Conservation (phyloP, 495 filamentous ascomycete genomes). For the Penicillium antarcticum region DNA sequence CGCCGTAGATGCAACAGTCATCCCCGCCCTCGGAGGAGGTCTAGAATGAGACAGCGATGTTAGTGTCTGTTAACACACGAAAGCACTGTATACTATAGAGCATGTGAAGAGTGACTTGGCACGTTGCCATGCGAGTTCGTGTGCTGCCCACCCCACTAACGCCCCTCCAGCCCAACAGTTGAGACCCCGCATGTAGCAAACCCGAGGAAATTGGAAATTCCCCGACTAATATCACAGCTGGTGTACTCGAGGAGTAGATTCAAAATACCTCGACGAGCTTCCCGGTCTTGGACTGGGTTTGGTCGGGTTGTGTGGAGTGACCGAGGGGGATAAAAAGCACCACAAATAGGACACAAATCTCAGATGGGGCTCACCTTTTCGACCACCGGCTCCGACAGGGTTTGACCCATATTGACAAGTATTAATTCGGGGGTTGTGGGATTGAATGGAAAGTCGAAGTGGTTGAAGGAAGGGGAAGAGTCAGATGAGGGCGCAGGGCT, state of each 20-base stretch:
- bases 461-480: conserved; percentile 14
- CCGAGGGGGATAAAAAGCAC: conserved; percentile 14
- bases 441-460: conserved; percentile 19
- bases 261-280: not conserved
- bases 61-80: not conserved
- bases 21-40: conserved; percentile 84
- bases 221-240: not conserved
- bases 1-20: conserved; percentile 86
- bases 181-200: conserved; percentile 22
- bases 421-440: conserved; percentile 16
- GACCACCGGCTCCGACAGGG: conserved; percentile 95
- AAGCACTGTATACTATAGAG: not conserved
- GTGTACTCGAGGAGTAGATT: not conserved
- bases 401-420: conserved; percentile 81
- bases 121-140: not conserved
- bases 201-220: conserved; percentile 4
- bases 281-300: not conserved
- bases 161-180: conserved; percentile 24
- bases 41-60: conserved; percentile 43
- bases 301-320: not conserved
- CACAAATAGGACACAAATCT: conserved; percentile 2
- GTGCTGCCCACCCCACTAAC: conserved; percentile 3
- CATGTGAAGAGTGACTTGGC: conserved; percentile 2
- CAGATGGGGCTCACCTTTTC: conserved; percentile 74
- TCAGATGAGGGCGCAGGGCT: conserved; percentile 31